These are phyloP conservation scores for Saccharum officinarum DNA, from an alignment of 176 grass and related monocot species.

Conservation along the genomic window DNA sequence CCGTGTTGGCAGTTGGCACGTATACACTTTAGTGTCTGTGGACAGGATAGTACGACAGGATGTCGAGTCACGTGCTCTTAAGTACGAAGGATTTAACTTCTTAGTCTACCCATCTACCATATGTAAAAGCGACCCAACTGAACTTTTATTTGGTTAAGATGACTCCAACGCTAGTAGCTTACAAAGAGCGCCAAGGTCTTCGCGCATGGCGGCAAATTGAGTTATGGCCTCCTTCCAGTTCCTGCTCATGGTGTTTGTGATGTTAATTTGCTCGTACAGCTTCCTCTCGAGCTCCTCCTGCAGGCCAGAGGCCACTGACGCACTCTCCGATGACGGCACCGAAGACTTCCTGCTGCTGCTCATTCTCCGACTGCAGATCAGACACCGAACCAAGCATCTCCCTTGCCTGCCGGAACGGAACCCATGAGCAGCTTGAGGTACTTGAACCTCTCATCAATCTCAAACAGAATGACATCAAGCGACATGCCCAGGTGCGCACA, in stretches of 20 bases:
- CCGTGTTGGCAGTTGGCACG: too few species aligned
- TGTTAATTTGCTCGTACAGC: slow-evolving; percentile 59
- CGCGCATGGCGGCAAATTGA: slow-evolving; percentile 64
- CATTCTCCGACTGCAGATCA: slow-evolving; percentile 73
- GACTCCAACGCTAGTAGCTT: slow-evolving; percentile 27
- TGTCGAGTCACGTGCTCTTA: too few species aligned
- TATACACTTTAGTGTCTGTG: too few species aligned
- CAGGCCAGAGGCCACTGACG: slow-evolving; percentile 36
- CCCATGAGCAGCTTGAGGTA: slow-evolving; percentile 59
- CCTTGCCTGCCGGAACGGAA: slow-evolving; percentile 57
- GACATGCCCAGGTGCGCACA: slow-evolving; percentile 40
- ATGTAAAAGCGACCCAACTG: too few species aligned
- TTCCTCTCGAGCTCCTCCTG: slow-evolving; percentile 79
- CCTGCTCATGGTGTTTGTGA: slow-evolving; percentile 63
- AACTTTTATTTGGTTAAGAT: too few species aligned
- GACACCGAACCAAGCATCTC: slow-evolving; percentile 51
- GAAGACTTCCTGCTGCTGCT: slow-evolving; percentile 68
- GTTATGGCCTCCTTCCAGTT: slow-evolving; percentile 71
- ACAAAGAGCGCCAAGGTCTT: slow-evolving; percentile 71
- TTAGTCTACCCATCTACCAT: too few species aligned
- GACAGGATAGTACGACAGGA: too few species aligned
- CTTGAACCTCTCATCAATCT: slow-evolving; percentile 77
- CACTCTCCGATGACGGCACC: slow-evolving; percentile 57
- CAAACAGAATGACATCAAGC: slow-evolving; percentile 52
- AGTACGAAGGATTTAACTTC: too few species aligned